phyloP scores from a whole-genome alignment of 2,329 filamentous ascomycete species.

The Bipolaris cookei region DNA sequence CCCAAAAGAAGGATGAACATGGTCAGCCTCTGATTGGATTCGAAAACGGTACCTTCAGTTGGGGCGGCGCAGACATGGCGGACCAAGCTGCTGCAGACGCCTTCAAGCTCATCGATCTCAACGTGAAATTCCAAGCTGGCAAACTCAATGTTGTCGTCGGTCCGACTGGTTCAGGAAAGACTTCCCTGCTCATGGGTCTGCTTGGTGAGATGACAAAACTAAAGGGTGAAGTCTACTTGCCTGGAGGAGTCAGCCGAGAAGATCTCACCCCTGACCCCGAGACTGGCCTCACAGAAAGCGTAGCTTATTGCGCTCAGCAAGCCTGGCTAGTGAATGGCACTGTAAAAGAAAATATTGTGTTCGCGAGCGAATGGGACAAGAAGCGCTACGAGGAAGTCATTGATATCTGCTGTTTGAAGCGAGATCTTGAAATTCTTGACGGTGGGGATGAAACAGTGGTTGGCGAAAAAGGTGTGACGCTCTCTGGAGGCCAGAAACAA shows the following conservation, averaged over 20 bases:
- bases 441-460: conserved; percentile 92
- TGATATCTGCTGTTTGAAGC: conserved; percentile 86
- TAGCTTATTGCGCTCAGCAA: conserved; percentile 95
- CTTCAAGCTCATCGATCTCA: conserved; percentile 79
- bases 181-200: conserved; percentile 91
- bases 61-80: conserved; percentile 68
- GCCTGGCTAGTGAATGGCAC: conserved; percentile 96
- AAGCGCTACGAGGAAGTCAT: conserved; percentile 87
- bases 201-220: conserved; percentile 94
- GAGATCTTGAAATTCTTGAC: conserved; percentile 90
- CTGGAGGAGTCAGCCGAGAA: conserved; percentile 83
- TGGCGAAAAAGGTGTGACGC: conserved; percentile 94
- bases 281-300: conserved; percentile 86
- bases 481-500: conserved; percentile 97
- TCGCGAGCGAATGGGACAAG: conserved; percentile 80
- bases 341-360: conserved; percentile 95
- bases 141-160: conserved; percentile 92
- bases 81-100: conserved; percentile 68
- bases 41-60: conserved; percentile 82
- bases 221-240: conserved; percentile 80
- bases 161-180: conserved; percentile 93
- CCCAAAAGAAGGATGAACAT: conserved; percentile 70
- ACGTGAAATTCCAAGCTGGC: conserved; percentile 82
- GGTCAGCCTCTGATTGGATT: conserved; percentile 82
- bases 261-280: conserved; percentile 81